These are phyloP conservation scores for Leccinum uliginosum DNA, from an alignment of 768 basidiomycete species.

Conservation along the genomic window DNA sequence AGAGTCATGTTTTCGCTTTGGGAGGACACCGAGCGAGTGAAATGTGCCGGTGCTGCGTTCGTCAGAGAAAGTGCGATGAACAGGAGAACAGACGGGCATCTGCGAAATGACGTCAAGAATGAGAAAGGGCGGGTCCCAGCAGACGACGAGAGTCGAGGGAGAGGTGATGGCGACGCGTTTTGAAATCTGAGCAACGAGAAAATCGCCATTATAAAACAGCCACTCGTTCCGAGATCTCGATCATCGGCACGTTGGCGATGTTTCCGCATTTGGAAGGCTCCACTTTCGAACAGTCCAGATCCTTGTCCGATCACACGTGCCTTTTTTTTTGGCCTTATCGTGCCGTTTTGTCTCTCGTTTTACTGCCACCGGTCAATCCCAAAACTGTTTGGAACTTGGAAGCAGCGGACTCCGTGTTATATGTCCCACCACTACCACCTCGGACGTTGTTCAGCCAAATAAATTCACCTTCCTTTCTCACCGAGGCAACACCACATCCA, in stretches of 20 bases:
- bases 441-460: neutral
- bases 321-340: slow-evolving; percentile 16
- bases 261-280: slow-evolving; percentile 12
- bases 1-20: slow-evolving; percentile 32
- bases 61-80: slow-evolving; percentile 33
- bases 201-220: slow-evolving; percentile 2
- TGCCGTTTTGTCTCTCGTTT: neutral
- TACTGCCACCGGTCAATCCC: neutral
- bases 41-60: slow-evolving; percentile 47
- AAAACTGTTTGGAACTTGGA: neutral
- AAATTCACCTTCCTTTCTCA: neutral
- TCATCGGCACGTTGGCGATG: slow-evolving; percentile 10
- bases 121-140: neutral
- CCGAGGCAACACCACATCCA: neutral
- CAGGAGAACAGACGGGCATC: slow-evolving; percentile 14
- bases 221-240: slow-evolving; percentile 17
- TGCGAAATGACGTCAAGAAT: slow-evolving; percentile 10
- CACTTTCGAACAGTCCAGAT: slow-evolving; percentile 21
- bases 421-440: neutral
- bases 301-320: slow-evolving; percentile 18
- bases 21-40: slow-evolving; percentile 42
- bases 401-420: too few relatives aligned
- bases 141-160: neutral
- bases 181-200: slow-evolving; percentile 9
- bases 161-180: neutral